Conservation (phyloP, 441 rosid species). For the Eruca vesicaria region DNA sequence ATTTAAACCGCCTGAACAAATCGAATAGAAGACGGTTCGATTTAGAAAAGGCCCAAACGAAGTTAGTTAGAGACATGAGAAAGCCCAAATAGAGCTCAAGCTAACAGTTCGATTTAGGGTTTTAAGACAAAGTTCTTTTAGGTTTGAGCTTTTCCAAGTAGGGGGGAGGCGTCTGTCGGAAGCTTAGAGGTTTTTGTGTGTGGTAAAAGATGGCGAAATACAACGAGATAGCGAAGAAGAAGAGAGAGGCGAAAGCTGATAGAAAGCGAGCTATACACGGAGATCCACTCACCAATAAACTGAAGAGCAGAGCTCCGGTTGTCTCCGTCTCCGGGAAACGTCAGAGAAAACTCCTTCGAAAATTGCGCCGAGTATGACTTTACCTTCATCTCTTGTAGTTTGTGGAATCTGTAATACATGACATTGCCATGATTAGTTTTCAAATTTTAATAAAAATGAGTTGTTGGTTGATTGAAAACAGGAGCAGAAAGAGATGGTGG, state of each 20-base stretch:
- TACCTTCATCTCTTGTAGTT: neutral
- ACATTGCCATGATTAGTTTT: neutral
- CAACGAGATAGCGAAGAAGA: slow-evolving; percentile 73
- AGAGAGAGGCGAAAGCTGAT: slow-evolving; percentile 53
- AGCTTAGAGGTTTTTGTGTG: neutral
- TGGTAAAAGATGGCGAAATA: slow-evolving; percentile 64
- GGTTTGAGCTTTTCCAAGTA: neutral
- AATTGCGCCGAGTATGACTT: slow-evolving; percentile 61
- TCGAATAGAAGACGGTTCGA: neutral
- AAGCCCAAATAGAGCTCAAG: neutral
- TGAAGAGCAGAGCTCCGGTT: slow-evolving; percentile 46
- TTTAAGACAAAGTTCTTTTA: neutral
- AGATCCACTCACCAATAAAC: slow-evolving; percentile 57
- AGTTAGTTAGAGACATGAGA: neutral
- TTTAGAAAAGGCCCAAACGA: slow-evolving; percentile 15
- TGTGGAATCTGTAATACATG: neutral
- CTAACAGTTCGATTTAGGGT: slow-evolving; percentile 12
- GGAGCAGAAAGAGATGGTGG: slow-evolving; percentile 75
- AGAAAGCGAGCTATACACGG: slow-evolving; percentile 66
- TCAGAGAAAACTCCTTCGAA: slow-evolving; percentile 64
- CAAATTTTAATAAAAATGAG: neutral
- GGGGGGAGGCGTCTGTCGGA: neutral
- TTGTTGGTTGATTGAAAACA: slow-evolving; percentile 19
- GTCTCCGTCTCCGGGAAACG: slow-evolving; percentile 76
- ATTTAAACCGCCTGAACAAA: neutral